phyloP scores from a whole-genome alignment of 106 monocot genomes.

The Platanthera guangdongensis region DNA sequence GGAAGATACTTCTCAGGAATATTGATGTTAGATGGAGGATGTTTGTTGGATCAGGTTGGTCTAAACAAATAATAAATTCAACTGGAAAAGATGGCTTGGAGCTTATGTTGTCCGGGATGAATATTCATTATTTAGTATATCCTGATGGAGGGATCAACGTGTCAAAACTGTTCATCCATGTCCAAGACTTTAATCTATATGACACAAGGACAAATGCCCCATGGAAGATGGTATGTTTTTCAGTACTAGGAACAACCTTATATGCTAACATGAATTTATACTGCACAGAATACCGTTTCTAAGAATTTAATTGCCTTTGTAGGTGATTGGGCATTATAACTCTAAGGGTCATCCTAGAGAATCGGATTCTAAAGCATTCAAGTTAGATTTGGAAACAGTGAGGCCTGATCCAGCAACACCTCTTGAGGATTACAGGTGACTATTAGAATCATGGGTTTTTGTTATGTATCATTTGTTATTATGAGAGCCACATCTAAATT shows the following conservation, averaged over 20 bases:
- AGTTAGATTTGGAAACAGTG: slow-evolving; percentile 80
- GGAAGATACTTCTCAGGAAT: slow-evolving; percentile 52
- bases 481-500: neutral
- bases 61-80: slow-evolving; percentile 21
- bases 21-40: slow-evolving; percentile 76
- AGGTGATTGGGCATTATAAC: slow-evolving; percentile 81
- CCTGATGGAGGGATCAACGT: slow-evolving; percentile 63
- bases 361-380: slow-evolving; percentile 75
- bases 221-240: slow-evolving; percentile 74
- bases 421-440: slow-evolving; percentile 94
- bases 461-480: neutral
- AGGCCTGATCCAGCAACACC: slow-evolving; percentile 74
- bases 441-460: neutral
- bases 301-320: slow-evolving; percentile 13
- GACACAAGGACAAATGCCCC: slow-evolving; percentile 80
- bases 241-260: neutral
- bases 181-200: slow-evolving; percentile 60
- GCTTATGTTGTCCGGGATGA: slow-evolving; percentile 45
- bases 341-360: slow-evolving; percentile 72
- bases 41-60: slow-evolving; percentile 76
- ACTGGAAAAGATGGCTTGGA: slow-evolving; percentile 67
- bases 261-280: neutral
- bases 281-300: neutral
- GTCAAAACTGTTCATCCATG: slow-evolving; percentile 53
- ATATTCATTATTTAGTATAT: slow-evolving; percentile 53